phyloP scores from a whole-genome alignment of 2,329 filamentous ascomycete species.

The Atkinsonella texensis region DNA sequence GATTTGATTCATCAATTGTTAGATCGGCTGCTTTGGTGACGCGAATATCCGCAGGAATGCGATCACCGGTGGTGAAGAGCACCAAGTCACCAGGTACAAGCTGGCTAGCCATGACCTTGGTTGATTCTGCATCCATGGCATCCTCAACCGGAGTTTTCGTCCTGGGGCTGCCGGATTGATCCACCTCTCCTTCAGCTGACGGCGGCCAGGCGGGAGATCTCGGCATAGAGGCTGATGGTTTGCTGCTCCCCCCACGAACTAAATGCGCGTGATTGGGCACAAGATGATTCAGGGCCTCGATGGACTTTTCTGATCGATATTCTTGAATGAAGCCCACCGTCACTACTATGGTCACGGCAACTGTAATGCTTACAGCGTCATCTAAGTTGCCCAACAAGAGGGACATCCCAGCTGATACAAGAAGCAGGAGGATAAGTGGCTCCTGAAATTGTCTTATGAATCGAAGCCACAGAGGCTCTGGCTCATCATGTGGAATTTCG shows the following conservation, averaged over 20 bases:
- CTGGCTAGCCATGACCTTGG: constrained; percentile 75
- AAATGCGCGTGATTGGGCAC: constrained; percentile 94
- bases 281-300: constrained; percentile 85
- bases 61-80: constrained; percentile 87
- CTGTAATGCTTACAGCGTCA: constrained; percentile 88
- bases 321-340: constrained; percentile 94
- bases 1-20: constrained; percentile 90
- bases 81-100: constrained; percentile 89
- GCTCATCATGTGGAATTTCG: constrained; percentile 86
- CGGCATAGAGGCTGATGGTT: constrained; percentile 15
- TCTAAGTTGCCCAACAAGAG: constrained; percentile 87
- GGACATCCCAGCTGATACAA: constrained; percentile 79
- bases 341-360: constrained; percentile 94
- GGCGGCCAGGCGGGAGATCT: constrained; percentile 38
- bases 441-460: constrained; percentile 97
- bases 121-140: constrained; percentile 58
- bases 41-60: constrained; percentile 89
- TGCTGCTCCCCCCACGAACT: constrained; percentile 50
- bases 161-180: constrained; percentile 30
- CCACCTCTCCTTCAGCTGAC: constrained; percentile 28
- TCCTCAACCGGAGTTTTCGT: constrained; percentile 49
- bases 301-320: constrained; percentile 92
- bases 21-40: constrained; percentile 85
- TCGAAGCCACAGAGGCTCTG: constrained; percentile 87
- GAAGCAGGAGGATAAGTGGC: constrained; percentile 81